These are phyloP conservation scores for Picochlorum sp. DNA, from an alignment of 139 green algal genomes.

Conservation along the genomic window DNA sequence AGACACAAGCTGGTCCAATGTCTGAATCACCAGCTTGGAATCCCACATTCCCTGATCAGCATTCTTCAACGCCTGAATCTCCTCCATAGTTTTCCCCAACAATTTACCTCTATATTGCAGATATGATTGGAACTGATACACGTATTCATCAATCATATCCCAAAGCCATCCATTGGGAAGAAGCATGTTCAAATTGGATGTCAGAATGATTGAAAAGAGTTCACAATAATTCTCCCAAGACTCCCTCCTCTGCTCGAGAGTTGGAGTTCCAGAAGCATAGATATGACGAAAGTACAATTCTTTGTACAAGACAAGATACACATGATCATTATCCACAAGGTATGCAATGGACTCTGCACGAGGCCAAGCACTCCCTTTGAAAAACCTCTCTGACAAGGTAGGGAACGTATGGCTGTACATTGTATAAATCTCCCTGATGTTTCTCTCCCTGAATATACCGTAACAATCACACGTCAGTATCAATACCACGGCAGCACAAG, in stretches of 20 bases:
- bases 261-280: slow-evolving; percentile 68
- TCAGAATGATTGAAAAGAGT: slow-evolving; percentile 83
- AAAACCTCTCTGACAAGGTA: slow-evolving; percentile 92
- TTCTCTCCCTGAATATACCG: slow-evolving; percentile 60
- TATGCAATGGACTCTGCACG: slow-evolving; percentile 66
- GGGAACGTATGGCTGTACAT: slow-evolving; percentile 96
- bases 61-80: slow-evolving; percentile 28
- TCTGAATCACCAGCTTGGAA: slow-evolving; percentile 14
- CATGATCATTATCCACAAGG: slow-evolving; percentile 92
- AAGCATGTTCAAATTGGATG: slow-evolving; percentile 95
- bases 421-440: slow-evolving; percentile 90
- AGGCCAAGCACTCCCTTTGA: slow-evolving; percentile 84
- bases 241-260: slow-evolving; percentile 63
- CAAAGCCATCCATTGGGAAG: slow-evolving; percentile 96
- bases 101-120: slow-evolving; percentile 76
- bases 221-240: slow-evolving; percentile 94
- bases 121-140: slow-evolving; percentile 97
- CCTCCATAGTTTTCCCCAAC: slow-evolving; percentile 56
- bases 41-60: slow-evolving; percentile 19
- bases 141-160: slow-evolving; percentile 99
- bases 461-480: neutral
- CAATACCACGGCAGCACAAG: neutral
- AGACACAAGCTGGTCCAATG: slow-evolving; percentile 24
- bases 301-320: slow-evolving; percentile 98
- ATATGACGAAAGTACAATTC: slow-evolving; percentile 97